Evolutionary conservation across 176 grass and related monocot genomes (phyloP), one percentile per base, ranked within the genome.

Genomic region (Areca catechu): DNA sequence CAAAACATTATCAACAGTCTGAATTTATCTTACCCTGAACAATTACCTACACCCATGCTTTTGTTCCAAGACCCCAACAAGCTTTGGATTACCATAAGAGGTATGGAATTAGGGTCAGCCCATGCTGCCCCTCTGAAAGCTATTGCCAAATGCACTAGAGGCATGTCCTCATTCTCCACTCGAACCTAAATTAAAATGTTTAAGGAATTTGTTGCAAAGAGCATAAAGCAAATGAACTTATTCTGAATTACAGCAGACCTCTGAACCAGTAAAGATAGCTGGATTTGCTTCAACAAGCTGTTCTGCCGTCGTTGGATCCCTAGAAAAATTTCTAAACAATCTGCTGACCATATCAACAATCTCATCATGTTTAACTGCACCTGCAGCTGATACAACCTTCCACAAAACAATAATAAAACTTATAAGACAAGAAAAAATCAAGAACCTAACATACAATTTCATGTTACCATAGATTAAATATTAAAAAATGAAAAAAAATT

Each of bases 11-110:
- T 12, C 34, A 43, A 43, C 10, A 43, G 6, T 58, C 7, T 37
- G 30, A 28, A 67, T 61, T 67, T 23, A 80, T 64, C 80, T 82
- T 74, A 98, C 93, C 93, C 93, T 68, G 93, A 88, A 66, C 83
- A 86, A 71, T 79, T 88, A 66, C 83, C 87, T 55, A 85, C 62
- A 16, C 93, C 81, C 43, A 75, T 23, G 16, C 22, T 90, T 62
- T 69, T 88, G 59, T 85, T 80, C 93, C 93, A 98, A 74, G 78
- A 73, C 63, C 93, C 87, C 64, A 98, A 60, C 74, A 98, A 78
- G 65, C 86, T 88, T 72, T 92, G 93, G 60, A 90, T 72, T 66
- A 98, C 86, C 87, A 98, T 98, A 74, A 98, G 84, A 61, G 93
- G 78, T 74, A 98, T 98, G 61, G 93, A 92, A 14, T 61, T 82